A percentile compares a stretch with the other conserved stretches of the same genome.
Evolutionary conservation across 2,329 filamentous ascomycete genomes (phyloP).

Genomic region (Paecilomyces variotii): DNA sequence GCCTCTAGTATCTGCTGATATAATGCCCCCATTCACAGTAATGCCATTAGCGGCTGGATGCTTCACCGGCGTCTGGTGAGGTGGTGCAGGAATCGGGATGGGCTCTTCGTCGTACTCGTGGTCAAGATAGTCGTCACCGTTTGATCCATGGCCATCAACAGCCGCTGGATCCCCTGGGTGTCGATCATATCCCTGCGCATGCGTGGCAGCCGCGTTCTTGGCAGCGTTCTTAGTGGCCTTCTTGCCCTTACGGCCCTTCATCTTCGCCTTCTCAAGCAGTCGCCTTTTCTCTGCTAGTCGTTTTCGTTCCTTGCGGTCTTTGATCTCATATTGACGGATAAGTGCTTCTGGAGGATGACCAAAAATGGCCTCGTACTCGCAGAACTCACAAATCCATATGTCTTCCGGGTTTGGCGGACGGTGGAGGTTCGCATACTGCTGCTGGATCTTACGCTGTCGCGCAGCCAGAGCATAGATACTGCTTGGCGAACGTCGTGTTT

Average conservation of each 20-base stretch:
- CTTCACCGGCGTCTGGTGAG: constrained; percentile 58
- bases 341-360: constrained; percentile 76
- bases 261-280: constrained; percentile 84
- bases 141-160: constrained; percentile 31
- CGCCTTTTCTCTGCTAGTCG: constrained; percentile 79
- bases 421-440: constrained; percentile 67
- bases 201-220: constrained; percentile 35
- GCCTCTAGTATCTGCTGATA: constrained; percentile 13
- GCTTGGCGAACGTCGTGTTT: constrained; percentile 57
- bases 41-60: constrained; percentile 57
- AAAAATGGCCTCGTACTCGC: constrained; percentile 94
- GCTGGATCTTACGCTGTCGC: constrained; percentile 66
- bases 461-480: constrained; percentile 70
- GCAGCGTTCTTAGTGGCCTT: constrained; percentile 64
- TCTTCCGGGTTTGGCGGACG: constrained; percentile 65
- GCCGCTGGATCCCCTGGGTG: constrained; percentile 32
- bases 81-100: constrained; percentile 26
- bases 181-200: constrained; percentile 35
- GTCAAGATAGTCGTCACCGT: constrained; percentile 42
- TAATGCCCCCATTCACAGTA: constrained; percentile 21
- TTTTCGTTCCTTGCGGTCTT: constrained; percentile 77
- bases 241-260: constrained; percentile 83
- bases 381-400: constrained; percentile 95
- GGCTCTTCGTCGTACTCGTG: constrained; percentile 46
- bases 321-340: constrained; percentile 88